Base-by-base conservation (phyloP, 495 filamentous ascomycete genomes). In the Lasiosphaeris hirsuta region DNA sequence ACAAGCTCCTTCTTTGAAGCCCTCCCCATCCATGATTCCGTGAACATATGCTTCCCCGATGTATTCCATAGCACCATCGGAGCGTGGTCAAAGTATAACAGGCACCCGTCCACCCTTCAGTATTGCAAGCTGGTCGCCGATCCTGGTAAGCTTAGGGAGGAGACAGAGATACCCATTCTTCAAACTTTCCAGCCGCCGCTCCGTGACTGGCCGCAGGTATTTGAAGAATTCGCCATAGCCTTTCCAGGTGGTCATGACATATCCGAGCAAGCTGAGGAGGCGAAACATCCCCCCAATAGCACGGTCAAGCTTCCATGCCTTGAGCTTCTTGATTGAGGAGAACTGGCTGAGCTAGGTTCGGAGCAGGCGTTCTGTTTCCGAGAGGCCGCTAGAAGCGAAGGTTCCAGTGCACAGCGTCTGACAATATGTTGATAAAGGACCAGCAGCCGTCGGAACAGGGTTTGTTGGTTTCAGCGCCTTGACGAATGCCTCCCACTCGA, bases 1-100 rank as follows among this genome's bases (percentile, higher is more conserved):
- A 38, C 44, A 50, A 15, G 35, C 18, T n/a, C 50, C 51, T 33
- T 47, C 34, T 15, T 18, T 11, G 33, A 60, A 60, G 14, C 43
- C 57, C 45, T 55, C 57, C 15, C 42, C 51, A 30, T 55, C 44
- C 57, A 60, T 60, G 19, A 54, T 54, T 5, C 51, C 57, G 17
- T 55, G 42, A 14, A 50, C 51, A 33, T 49, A 60, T 15, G 42
- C 51, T 19, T 55, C 57, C 15, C 50, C 57, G n/a, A 60, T 60
- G 51, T 54, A 54, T 35, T 50, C 33, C n/a, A 43, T 46, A n/a
- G n/a, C 13, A 17, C 51, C 51, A 18, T 54, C 57, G 5, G 33
- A 35, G 17, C 43, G 57, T 43, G 36, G 43, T 14, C 57, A 23
- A n/a, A 60, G 50, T n/a, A 60, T 39, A 4, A 55, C 51, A 35